Evolutionary conservation across 2,329 filamentous ascomycete species (phyloP).

Genomic region (Verticillium longisporum): DNA sequence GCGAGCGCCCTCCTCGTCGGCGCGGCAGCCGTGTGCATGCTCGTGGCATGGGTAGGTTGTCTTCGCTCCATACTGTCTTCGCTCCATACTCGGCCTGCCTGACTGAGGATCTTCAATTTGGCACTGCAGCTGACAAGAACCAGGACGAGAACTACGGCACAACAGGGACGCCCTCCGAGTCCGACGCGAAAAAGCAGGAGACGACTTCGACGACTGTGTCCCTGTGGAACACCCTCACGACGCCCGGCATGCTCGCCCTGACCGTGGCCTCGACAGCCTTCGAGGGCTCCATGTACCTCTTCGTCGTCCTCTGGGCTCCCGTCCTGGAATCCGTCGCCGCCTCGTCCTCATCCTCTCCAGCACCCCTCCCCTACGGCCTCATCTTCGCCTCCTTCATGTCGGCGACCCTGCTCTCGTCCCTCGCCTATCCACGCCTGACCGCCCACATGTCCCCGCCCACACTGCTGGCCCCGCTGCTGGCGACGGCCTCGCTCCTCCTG

Average conservation of each 20-base stretch:
- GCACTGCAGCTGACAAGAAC: not conserved
- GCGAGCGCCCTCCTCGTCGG: slow-evolving; percentile 28
- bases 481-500: slow-evolving; percentile 26
- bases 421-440: slow-evolving; percentile 31
- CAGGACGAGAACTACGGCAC: slow-evolving; percentile 45
- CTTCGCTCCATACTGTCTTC: too few species aligned
- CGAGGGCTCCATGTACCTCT: slow-evolving; percentile 53
- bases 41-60: slow-evolving; percentile 34
- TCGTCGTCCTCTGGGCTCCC: slow-evolving; percentile 54
- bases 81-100: too few species aligned
- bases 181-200: slow-evolving; percentile 5
- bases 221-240: slow-evolving; percentile 19
- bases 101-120: not conserved
- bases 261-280: slow-evolving; percentile 47
- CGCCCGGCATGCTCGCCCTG: slow-evolving; percentile 41
- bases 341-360: slow-evolving; percentile 11
- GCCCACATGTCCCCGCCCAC: slow-evolving; percentile 1
- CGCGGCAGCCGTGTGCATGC: slow-evolving; percentile 36
- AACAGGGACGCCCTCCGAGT: slow-evolving; percentile 3
- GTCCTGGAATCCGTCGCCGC: slow-evolving; percentile 30
- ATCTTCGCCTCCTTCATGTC: slow-evolving; percentile 54
- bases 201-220: not conserved
- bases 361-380: slow-evolving; percentile 36
- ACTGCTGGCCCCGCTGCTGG: slow-evolving; percentile 30
- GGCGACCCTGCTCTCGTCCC: slow-evolving; percentile 51